A percentile compares a stretch with the other conserved stretches of the same genome.
These are phyloP conservation scores for Carex sylvatica DNA, from an alignment of 202 grass and related monocot species.

Conservation along the genomic window DNA sequence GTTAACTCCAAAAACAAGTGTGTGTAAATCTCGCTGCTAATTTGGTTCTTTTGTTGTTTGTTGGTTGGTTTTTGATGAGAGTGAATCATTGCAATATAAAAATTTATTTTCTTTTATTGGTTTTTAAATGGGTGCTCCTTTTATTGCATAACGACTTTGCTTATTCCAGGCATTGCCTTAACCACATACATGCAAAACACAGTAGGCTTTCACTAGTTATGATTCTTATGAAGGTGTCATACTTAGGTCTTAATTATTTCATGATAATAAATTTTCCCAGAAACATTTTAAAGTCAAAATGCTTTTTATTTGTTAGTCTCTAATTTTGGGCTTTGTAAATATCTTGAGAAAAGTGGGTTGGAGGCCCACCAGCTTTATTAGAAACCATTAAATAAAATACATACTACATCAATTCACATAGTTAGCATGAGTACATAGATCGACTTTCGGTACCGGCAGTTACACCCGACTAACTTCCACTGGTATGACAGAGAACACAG, in stretches of 20 bases:
- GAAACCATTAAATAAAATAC: neutral
- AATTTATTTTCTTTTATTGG: neutral
- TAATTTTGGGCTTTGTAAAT: neutral
- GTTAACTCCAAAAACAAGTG: neutral
- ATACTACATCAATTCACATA: neutral
- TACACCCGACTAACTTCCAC: too few relatives aligned
- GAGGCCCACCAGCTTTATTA: neutral
- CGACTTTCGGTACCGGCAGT: neutral
- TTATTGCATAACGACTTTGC: neutral
- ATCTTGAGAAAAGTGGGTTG: neutral
- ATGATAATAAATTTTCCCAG: neutral
- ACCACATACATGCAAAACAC: neutral
- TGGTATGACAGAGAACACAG: neutral
- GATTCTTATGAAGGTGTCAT: neutral
- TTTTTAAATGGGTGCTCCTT: neutral
- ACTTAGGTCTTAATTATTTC: neutral
- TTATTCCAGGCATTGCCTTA: neutral
- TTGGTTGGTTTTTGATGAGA: neutral
- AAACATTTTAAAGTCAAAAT: neutral
- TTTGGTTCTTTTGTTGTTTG: neutral
- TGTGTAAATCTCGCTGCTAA: neutral
- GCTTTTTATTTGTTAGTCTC: neutral
- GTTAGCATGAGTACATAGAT: neutral
- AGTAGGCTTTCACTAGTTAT: neutral
- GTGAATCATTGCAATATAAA: neutral